phyloP scores from a whole-genome alignment of 2,329 filamentous ascomycete genomes.

The Magnaporthales sp. region DNA sequence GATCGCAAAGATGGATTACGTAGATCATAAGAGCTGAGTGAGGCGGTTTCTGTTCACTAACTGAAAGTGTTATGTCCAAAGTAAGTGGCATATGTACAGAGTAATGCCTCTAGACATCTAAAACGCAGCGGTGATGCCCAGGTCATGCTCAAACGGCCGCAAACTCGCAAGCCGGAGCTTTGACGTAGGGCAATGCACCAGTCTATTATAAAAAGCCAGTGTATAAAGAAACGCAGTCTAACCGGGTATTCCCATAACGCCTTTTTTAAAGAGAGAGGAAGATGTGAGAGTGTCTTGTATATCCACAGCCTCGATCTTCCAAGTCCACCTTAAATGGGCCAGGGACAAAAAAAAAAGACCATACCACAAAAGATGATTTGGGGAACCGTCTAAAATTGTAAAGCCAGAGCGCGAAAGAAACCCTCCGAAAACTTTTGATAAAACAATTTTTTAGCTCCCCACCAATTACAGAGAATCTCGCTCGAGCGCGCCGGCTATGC shows the following conservation, averaged over 20 bases:
- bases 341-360: neutral
- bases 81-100: neutral
- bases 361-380: neutral
- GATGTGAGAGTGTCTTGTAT: neutral
- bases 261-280: neutral
- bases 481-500: neutral
- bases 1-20: neutral
- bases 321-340: neutral
- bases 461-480: neutral
- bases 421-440: neutral
- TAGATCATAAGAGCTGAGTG: neutral
- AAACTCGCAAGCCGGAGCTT: neutral
- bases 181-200: neutral
- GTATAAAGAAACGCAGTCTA: neutral
- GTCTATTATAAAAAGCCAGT: neutral
- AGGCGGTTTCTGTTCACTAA: neutral
- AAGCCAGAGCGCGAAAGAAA: slow-evolving; percentile 1
- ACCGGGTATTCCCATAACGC: slow-evolving; percentile 7
- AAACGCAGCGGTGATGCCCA: neutral
- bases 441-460: neutral
- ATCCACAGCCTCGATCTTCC: neutral
- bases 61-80: neutral
- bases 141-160: neutral
- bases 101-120: neutral
- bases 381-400: neutral